Percentiles rank a stretch among this genome's conserved stretches.
These are phyloP conservation scores for Exophiala aquamarina DNA, from an alignment of 2,329 filamentous ascomycete species.

Conservation along the genomic window DNA sequence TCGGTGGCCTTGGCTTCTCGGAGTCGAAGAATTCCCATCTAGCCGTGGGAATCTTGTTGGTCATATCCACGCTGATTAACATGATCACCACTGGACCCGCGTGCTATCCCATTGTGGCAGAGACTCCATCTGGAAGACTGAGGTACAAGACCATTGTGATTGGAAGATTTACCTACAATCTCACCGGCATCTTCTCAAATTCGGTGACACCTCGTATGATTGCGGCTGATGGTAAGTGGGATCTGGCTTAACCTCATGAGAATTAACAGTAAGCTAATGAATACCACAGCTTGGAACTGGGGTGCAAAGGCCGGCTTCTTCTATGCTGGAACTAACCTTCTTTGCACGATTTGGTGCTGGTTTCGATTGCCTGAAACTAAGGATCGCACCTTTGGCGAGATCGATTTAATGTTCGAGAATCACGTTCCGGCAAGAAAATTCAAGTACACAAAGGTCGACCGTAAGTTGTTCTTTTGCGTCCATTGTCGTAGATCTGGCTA, in stretches of 20 bases:
- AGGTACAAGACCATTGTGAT: constrained; percentile 58
- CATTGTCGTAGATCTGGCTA: too few relatives aligned
- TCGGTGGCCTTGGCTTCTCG: constrained; percentile 35
- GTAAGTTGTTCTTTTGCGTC: constrained; percentile 5
- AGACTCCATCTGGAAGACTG: constrained; percentile 55
- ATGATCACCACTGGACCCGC: constrained; percentile 57
- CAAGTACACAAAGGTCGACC: constrained; percentile 13
- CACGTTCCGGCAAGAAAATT: constrained; percentile 41
- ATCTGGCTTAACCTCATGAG: too few relatives aligned
- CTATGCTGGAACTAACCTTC: constrained; percentile 33
- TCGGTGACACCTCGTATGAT: constrained; percentile 35
- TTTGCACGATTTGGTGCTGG: constrained; percentile 32
- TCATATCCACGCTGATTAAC: constrained; percentile 57
- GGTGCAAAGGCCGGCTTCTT: constrained; percentile 36
- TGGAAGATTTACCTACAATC: constrained; percentile 53
- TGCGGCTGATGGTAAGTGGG: constrained; percentile 21
- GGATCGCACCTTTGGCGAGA: constrained; percentile 18
- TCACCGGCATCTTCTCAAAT: constrained; percentile 49
- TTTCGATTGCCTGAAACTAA: constrained; percentile 32
- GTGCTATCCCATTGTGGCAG: constrained; percentile 54
- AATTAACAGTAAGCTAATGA: background rate
- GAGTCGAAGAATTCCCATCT: constrained; percentile 26
- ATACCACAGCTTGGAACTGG: constrained; percentile 30
- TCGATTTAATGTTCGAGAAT: constrained; percentile 20
- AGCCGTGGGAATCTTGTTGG: constrained; percentile 40